Evolutionary conservation across 495 filamentous ascomycete genomes (phyloP).

Genomic region (Bathelium albidoporum): DNA sequence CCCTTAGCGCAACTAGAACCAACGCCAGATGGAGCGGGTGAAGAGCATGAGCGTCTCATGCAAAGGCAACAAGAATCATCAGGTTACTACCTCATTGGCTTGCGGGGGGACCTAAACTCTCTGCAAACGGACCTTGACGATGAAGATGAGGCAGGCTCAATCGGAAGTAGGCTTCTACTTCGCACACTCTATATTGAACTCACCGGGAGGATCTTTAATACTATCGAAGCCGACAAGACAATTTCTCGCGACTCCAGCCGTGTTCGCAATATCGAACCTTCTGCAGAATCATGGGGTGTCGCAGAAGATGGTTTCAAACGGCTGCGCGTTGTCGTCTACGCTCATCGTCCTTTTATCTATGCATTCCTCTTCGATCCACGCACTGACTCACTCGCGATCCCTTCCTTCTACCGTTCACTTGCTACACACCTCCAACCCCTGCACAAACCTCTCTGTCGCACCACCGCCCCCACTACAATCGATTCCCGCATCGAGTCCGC

Average conservation of each 20-base stretch:
- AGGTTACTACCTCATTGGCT: constrained; percentile 63
- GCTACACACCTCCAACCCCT: constrained; percentile 75
- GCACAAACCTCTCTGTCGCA: constrained; percentile 55
- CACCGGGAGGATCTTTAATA: background rate
- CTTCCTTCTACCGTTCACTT: constrained; percentile 67
- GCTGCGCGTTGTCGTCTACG: constrained; percentile 63
- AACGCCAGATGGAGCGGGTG: constrained; percentile 26
- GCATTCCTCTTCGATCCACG: constrained; percentile 72
- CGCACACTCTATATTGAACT: constrained; percentile 42
- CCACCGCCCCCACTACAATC: constrained; percentile 49
- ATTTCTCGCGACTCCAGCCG: background rate
- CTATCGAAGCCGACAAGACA: background rate
- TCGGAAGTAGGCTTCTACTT: constrained; percentile 30
- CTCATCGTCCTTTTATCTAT: constrained; percentile 80
- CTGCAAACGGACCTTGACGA: constrained; percentile 30
- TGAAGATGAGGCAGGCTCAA: constrained; percentile 12
- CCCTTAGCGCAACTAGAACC: constrained; percentile 26
- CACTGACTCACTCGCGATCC: constrained; percentile 54
- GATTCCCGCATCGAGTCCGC: constrained; percentile 35
- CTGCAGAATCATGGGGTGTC: background rate
- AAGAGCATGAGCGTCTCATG: constrained; percentile 19
- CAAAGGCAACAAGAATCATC: constrained; percentile 28
- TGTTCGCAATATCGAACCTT: background rate
- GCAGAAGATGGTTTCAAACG: constrained; percentile 26
- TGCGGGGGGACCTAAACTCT: constrained; percentile 45